Base-by-base conservation (phyloP, 495 filamentous ascomycete species). In the Annulohypoxylon maeteangense region DNA sequence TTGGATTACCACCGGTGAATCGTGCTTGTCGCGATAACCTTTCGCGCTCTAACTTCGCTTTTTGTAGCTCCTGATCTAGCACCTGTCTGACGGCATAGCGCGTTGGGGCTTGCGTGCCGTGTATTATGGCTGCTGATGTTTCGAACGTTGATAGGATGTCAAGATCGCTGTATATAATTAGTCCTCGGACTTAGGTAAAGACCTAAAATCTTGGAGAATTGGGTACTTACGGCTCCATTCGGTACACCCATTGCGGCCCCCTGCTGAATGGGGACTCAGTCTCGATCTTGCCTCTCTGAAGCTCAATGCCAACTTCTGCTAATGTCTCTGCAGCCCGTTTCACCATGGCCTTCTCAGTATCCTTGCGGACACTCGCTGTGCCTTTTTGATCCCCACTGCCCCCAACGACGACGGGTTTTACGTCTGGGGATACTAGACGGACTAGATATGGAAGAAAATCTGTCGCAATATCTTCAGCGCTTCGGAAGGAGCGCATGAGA, bases 11-110 rank as follows among this genome's bases (percentile, higher is more conserved):
- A 18, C 77, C 74, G 76, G 59, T 80, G 73, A 86, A 88, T 16
- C 85, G 83, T 32, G 84, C 85, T 78, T 88, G 88, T 31, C 87
- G 77, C 3, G 86, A 80, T 8, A 83, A 84, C 60, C 85, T 85
- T 63, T 90, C 86, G 51, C 88, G 90, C 64, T 87, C 80, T 8
- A 86, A 75, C 3, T 87, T 84, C 27, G 89, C 88, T 71, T 91
- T 93, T 67, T 88, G 87, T 67, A 93, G 91, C 76, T 97, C 94
- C 72, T 94, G 91, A 71, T 97, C 93, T 5, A 99, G 84, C 11
- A 97, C 94, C 81, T 97, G 94, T 40, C 95, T 89, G 25, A 98
- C 90, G 18, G 94, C 94, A 74, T 92, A 98, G 44, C 94, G 86
- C 0, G 92, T 91, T 1, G 90, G 92, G n/a, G 84, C 87, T 62